Conservation (phyloP, 352 stramenopile genomes). For the Pythium coloratum region DNA sequence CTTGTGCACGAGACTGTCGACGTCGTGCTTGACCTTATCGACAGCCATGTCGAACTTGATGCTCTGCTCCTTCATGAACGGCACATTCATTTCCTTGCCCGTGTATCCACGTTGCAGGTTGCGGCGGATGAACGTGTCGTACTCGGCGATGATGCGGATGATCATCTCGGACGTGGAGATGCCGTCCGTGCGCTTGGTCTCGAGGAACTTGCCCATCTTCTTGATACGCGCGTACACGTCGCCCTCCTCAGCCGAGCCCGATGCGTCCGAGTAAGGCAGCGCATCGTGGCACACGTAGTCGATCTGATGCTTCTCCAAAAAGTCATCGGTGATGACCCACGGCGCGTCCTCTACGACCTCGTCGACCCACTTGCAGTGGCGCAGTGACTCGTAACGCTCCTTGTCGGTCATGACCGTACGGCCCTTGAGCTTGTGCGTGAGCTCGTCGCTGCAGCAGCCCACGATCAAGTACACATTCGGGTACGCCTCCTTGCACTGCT, state of each 20-base stretch:
- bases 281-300: conserved; percentile 90
- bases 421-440: conserved; percentile 88
- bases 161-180: conserved; percentile 91
- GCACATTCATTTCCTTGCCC: conserved; percentile 92
- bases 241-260: conserved; percentile 63
- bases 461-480: conserved; percentile 85
- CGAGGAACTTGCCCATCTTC: conserved; percentile 83
- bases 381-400: conserved; percentile 83
- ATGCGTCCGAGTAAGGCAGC: conserved; percentile 81
- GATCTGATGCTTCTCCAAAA: conserved; percentile 83
- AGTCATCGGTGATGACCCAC: conserved; percentile 85
- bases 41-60: conserved; percentile 89
- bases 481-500: conserved; percentile 88
- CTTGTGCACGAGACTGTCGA: conserved; percentile 78
- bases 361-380: conserved; percentile 88
- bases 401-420: conserved; percentile 88
- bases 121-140: conserved; percentile 91
- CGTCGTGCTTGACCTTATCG: conserved; percentile 82
- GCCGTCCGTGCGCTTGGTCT: conserved; percentile 83
- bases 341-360: conserved; percentile 87
- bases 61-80: conserved; percentile 85
- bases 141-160: conserved; percentile 89
- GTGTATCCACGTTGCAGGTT: conserved; percentile 89
- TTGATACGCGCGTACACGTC: conserved; percentile 89
- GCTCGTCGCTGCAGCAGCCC: conserved; percentile 85